phyloP scores from a whole-genome alignment of 2,329 filamentous ascomycete species.

The Aureobasidium vineae region DNA sequence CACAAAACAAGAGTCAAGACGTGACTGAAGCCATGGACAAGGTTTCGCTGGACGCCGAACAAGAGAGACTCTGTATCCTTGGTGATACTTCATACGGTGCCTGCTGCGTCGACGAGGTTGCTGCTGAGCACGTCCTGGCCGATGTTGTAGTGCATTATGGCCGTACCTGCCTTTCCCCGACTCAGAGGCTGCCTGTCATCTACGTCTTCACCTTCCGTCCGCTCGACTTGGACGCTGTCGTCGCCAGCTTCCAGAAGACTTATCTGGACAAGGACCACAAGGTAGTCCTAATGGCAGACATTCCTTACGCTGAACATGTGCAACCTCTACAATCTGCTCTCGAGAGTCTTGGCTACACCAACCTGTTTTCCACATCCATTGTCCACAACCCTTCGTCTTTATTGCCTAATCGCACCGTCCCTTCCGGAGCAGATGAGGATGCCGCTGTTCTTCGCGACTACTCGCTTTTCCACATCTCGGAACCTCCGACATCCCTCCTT shows the following conservation, averaged over 20 bases:
- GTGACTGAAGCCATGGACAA: constrained; percentile 14
- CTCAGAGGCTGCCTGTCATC: constrained; percentile 79
- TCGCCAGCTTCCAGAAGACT: constrained; percentile 63
- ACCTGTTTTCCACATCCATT: constrained; percentile 68
- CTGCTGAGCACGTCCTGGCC: constrained; percentile 87
- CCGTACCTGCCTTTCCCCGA: constrained; percentile 85
- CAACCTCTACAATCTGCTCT: constrained; percentile 57
- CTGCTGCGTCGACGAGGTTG: constrained; percentile 96
- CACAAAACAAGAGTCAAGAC: background rate
- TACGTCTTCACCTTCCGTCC: constrained; percentile 80
- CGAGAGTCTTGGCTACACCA: constrained; percentile 62
- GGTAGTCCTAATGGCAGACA: constrained; percentile 81
- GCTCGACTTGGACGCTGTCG: constrained; percentile 61
- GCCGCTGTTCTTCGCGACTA: constrained; percentile 60
- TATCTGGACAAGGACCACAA: constrained; percentile 64
- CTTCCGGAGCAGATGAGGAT: constrained; percentile 48
- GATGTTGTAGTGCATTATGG: constrained; percentile 95
- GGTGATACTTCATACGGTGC: constrained; percentile 96
- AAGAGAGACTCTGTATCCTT: constrained; percentile 70
- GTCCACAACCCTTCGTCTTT: constrained; percentile 73
- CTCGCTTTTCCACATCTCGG: constrained; percentile 79
- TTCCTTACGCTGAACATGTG: constrained; percentile 80
- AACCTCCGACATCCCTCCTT: constrained; percentile 77
- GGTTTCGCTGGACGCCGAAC: background rate
- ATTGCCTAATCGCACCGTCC: constrained; percentile 80